Percentiles rank a stretch among this genome's conserved stretches.
Conservation (phyloP, 73 alveolate genomes). For the Tetrahymena borealis region DNA sequence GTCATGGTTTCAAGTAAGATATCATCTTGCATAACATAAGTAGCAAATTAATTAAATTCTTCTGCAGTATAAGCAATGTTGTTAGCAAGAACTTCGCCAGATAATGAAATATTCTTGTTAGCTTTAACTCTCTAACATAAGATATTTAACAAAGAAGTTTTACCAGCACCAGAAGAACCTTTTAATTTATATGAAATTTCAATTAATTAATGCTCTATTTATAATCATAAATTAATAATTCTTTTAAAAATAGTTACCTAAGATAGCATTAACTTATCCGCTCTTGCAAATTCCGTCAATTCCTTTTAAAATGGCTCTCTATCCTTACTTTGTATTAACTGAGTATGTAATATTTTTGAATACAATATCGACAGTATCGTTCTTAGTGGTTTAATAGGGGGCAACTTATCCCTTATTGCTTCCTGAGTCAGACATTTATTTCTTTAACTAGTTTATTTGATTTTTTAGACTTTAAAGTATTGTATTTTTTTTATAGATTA, state of each 20-base stretch:
- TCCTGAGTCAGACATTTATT: no score
- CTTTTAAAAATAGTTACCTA: background rate
- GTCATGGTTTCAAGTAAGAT: slow-evolving; percentile 34
- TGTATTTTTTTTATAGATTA: no score
- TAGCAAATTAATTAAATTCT: slow-evolving; percentile 17
- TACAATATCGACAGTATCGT: background rate
- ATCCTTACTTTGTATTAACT: background rate
- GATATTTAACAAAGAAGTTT: background rate
- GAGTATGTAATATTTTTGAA: background rate
- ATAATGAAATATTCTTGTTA: background rate
- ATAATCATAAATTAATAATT: background rate
- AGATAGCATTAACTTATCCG: background rate
- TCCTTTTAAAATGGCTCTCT: background rate
- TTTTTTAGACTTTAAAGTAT: no score
- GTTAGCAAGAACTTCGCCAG: background rate
- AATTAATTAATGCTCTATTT: background rate
- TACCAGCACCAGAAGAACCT: slow-evolving; percentile 10
- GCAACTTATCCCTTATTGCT: no score
- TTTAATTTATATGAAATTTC: background rate
- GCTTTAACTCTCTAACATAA: slow-evolving; percentile 3
- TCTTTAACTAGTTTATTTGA: no score
- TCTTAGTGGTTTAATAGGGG: background rate
- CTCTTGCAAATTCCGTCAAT: background rate
- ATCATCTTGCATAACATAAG: slow-evolving; percentile 58
- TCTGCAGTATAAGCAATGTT: background rate